These are phyloP conservation scores for Paramecium octaurelia DNA, from an alignment of 73 alveolate genomes.

Conservation along the genomic window DNA sequence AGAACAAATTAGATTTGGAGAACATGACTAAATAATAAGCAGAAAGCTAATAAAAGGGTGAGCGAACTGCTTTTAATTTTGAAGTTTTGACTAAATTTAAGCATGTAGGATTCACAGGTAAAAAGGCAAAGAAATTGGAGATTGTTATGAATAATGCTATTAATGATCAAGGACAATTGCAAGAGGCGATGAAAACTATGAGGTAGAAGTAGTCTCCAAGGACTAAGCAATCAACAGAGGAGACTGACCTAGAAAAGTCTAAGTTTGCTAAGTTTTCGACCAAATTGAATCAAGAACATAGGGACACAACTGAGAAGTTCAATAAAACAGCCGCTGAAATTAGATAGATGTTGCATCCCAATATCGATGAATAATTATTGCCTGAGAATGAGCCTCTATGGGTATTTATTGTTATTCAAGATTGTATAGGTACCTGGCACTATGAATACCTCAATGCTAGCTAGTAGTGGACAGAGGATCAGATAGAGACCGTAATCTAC, in stretches of 20 bases:
- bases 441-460: not conserved
- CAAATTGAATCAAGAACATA: not conserved
- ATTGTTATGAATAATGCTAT: slow-evolving; percentile 41
- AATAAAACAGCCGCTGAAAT: slow-evolving; percentile 47
- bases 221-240: not conserved
- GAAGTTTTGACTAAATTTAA: slow-evolving; percentile 48
- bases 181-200: slow-evolving; percentile 29
- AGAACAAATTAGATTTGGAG: slow-evolving; percentile 32
- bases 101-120: slow-evolving; percentile 47
- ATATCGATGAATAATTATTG: not conserved
- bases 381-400: slow-evolving; percentile 32
- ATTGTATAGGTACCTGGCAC: slow-evolving; percentile 10
- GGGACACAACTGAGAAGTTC: not conserved
- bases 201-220: not conserved
- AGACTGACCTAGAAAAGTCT: not conserved
- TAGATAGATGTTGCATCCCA: slow-evolving; percentile 43
- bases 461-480: not conserved
- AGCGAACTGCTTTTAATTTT: not conserved
- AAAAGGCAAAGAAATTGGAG: slow-evolving; percentile 1
- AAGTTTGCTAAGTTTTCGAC: slow-evolving; percentile 6
- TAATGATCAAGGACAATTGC: not conserved
- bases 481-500: not conserved
- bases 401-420: not conserved
- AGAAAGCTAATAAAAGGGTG: not conserved
- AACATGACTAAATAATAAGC: slow-evolving; percentile 31